Percentiles rank a stretch among this genome's conserved stretches.
Conservation (phyloP, 805 yeast species). For the Ogataea ramenticola region DNA sequence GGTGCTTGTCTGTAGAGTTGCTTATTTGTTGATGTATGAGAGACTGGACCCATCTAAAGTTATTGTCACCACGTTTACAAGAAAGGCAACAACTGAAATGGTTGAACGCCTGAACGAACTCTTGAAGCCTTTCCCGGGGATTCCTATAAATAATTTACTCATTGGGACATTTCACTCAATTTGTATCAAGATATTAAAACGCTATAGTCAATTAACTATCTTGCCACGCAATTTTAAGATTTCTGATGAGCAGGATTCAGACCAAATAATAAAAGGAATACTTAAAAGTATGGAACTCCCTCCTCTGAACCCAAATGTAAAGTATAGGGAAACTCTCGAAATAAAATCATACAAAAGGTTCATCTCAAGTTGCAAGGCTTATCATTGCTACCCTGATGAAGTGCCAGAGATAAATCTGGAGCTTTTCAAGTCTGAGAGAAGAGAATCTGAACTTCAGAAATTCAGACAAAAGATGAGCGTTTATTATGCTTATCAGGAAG, state of each 20-base stretch:
- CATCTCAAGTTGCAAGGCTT: constrained; percentile 52
- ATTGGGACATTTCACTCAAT: constrained; percentile 91
- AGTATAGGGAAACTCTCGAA: too few species aligned
- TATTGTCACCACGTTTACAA: constrained; percentile 87
- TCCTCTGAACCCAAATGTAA: constrained; percentile 21
- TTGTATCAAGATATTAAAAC: constrained; percentile 52
- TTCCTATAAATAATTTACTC: constrained; percentile 36
- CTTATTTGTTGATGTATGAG: constrained; percentile 48
- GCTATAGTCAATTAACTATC: constrained; percentile 46
- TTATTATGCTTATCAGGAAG: constrained; percentile 47
- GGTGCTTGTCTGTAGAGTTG: constrained; percentile 74
- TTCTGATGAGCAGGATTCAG: constrained; percentile 56
- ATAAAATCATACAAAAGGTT: constrained; percentile 26
- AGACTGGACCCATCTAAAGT: constrained; percentile 53
- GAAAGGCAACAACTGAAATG: constrained; percentile 88
- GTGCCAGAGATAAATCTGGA: constrained; percentile 5
- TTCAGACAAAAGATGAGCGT: constrained; percentile 13
- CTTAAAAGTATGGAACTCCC: constrained; percentile 4
- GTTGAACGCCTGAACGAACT: constrained; percentile 43
- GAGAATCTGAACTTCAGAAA: too few species aligned
- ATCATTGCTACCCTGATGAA: constrained; percentile 38
- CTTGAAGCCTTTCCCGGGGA: constrained; percentile 24
- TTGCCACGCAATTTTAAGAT: constrained; percentile 36
- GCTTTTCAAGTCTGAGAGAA: too few species aligned
- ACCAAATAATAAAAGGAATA: constrained; percentile 30